phyloP scores from a whole-genome alignment of 495 filamentous ascomycete species.

The Neurospora sp. region DNA sequence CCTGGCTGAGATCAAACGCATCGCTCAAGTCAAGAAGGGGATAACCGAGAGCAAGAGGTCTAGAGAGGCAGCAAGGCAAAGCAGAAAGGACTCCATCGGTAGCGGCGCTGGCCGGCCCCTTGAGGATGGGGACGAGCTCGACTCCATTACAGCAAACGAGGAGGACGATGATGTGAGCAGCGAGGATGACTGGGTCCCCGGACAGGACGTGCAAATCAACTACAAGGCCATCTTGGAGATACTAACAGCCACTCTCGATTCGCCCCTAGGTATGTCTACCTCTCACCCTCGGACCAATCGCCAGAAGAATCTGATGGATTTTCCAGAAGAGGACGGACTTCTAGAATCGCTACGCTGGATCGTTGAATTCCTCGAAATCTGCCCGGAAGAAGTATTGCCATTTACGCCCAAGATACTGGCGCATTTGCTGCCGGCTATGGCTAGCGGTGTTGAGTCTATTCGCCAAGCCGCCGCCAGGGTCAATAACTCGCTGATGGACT shows the following conservation, averaged over 20 bases:
- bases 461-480: constrained; percentile 80
- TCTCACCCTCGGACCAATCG: not conserved
- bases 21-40: constrained; percentile 83
- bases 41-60: constrained; percentile 78
- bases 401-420: constrained; percentile 88
- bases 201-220: constrained; percentile 93
- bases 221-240: constrained; percentile 88
- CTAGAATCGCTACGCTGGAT: constrained; percentile 91
- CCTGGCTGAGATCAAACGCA: constrained; percentile 86
- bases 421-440: constrained; percentile 89
- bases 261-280: constrained; percentile 53
- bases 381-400: constrained; percentile 90
- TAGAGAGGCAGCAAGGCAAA: constrained; percentile 53
- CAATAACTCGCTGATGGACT: constrained; percentile 80
- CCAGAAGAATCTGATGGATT: constrained; percentile 12
- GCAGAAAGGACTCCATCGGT: constrained; percentile 55
- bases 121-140: constrained; percentile 42
- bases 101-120: constrained; percentile 39
- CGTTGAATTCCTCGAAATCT: constrained; percentile 92
- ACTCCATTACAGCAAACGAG: constrained; percentile 45
- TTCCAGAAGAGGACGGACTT: constrained; percentile 74
- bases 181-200: constrained; percentile 92
- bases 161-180: constrained; percentile 50
- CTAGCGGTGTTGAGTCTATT: constrained; percentile 79
- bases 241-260: constrained; percentile 80